Evolutionary conservation across 345 rosid species (phyloP).

Genomic region (Eucalyptus polybractea): DNA sequence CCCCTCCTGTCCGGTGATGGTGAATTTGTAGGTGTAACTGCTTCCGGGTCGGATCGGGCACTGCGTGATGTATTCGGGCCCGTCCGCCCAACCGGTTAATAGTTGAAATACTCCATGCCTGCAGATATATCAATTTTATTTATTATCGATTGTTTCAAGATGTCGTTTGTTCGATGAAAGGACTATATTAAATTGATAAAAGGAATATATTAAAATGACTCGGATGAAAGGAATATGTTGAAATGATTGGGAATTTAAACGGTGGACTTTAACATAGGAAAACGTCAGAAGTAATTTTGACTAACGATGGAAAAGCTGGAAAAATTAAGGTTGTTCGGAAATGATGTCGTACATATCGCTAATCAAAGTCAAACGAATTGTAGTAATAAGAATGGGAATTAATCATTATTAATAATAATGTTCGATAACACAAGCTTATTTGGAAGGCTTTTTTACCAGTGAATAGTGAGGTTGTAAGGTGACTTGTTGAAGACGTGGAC

Average conservation of each 20-base stretch:
- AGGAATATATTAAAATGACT: neutral
- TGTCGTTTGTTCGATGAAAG: neutral
- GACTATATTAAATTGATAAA: neutral
- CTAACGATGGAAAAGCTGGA: neutral
- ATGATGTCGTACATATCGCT: neutral
- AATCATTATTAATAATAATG: neutral
- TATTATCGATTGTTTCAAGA: neutral
- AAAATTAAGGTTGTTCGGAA: neutral
- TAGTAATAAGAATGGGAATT: neutral
- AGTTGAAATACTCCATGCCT: slow-evolving; percentile 85
- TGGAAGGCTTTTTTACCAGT: slow-evolving; percentile 36
- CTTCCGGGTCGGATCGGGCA: slow-evolving; percentile 67
- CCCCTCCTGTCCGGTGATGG: slow-evolving; percentile 56
- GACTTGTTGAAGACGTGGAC: slow-evolving; percentile 72
- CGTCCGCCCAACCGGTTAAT: slow-evolving; percentile 76
- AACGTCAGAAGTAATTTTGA: neutral
- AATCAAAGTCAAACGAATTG: neutral
- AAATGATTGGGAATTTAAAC: neutral
- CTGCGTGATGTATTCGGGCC: slow-evolving; percentile 67
- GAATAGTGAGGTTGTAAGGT: slow-evolving; percentile 79
- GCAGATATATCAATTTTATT: neutral
- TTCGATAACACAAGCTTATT: neutral
- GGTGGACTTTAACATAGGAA: neutral
- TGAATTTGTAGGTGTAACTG: slow-evolving; percentile 61
- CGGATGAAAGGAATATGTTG: too few relatives aligned